Conservation (phyloP, 140 eudicot genomes). For the Senecio squalidus region DNA sequence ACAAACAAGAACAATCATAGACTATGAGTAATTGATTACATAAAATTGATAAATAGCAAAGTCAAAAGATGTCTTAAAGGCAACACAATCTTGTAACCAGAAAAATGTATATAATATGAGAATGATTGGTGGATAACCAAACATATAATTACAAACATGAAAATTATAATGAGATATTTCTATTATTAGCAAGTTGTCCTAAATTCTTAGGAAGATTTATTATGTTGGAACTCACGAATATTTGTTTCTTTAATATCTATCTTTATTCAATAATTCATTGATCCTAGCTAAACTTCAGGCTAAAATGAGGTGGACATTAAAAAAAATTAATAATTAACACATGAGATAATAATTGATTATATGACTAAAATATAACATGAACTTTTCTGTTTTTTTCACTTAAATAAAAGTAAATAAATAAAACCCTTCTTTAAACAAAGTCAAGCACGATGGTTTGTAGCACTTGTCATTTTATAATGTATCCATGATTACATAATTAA, state of each 20-base stretch:
- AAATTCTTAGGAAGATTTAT: slow-evolving; percentile 14
- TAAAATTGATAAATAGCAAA: too few relatives aligned
- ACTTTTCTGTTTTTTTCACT: too few relatives aligned
- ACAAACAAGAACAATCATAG: too few relatives aligned
- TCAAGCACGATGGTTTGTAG: too few relatives aligned
- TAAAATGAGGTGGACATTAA: slow-evolving; percentile 3
- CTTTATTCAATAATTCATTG: neutral
- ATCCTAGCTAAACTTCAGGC: slow-evolving; percentile 2
- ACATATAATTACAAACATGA: neutral
- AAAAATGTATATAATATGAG: neutral
- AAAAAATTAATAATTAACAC: neutral
- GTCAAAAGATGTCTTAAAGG: too few relatives aligned
- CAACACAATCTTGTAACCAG: too few relatives aligned
- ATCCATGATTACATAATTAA: too few relatives aligned
- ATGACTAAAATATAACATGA: too few relatives aligned
- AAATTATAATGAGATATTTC: neutral
- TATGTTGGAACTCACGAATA: neutral
- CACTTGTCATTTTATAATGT: too few relatives aligned
- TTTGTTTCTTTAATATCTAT: neutral
- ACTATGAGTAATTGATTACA: too few relatives aligned
- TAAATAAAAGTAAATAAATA: too few relatives aligned
- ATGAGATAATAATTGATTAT: neutral
- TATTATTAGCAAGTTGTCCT: slow-evolving; percentile 12
- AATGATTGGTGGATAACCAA: slow-evolving; percentile 13
- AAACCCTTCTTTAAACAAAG: too few relatives aligned